These are phyloP conservation scores for Aspergillus quadrilineatus DNA, from an alignment of 2,329 filamentous ascomycete species.

Conservation along the genomic window DNA sequence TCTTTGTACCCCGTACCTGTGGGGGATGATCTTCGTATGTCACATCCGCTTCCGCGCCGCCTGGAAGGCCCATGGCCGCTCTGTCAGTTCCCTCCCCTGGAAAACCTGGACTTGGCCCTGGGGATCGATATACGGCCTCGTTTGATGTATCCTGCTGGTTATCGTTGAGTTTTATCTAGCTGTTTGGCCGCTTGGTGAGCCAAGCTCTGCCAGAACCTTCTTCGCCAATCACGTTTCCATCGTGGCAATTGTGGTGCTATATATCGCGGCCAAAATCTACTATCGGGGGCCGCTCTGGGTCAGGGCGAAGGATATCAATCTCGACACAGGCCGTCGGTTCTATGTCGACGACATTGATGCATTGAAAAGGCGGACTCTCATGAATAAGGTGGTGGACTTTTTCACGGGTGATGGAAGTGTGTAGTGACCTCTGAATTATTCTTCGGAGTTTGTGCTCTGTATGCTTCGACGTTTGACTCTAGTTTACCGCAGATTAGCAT, in stretches of 20 bases:
- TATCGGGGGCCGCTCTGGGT: constrained; percentile 41
- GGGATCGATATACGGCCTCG: constrained; percentile 46
- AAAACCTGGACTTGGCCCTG: constrained; percentile 48
- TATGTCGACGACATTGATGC: constrained; percentile 15
- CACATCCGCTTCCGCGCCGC: constrained; percentile 47
- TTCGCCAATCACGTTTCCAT: constrained; percentile 51
- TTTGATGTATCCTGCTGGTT: constrained; percentile 47
- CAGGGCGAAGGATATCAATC: constrained; percentile 33
- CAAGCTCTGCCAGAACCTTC: constrained; percentile 41
- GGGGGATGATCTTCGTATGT: constrained; percentile 47
- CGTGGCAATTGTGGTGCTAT: constrained; percentile 44
- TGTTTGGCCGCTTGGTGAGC: constrained; percentile 44
- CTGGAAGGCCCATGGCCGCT: constrained; percentile 43
- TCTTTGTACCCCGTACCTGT: constrained; percentile 46
- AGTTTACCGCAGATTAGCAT: too few relatives aligned
- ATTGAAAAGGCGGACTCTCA: neutral
- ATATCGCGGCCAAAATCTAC: constrained; percentile 41
- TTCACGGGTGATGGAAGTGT: neutral
- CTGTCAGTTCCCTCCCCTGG: constrained; percentile 42
- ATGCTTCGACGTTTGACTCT: neutral
- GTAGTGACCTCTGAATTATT: neutral
- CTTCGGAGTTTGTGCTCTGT: neutral
- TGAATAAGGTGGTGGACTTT: neutral
- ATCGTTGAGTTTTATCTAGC: constrained; percentile 51
- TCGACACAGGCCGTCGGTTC: constrained; percentile 29